Evolutionary conservation across 805 yeast species (phyloP), one percentile per base, ranked within the genome.

Genomic region (Metschnikowia corniflorae): DNA sequence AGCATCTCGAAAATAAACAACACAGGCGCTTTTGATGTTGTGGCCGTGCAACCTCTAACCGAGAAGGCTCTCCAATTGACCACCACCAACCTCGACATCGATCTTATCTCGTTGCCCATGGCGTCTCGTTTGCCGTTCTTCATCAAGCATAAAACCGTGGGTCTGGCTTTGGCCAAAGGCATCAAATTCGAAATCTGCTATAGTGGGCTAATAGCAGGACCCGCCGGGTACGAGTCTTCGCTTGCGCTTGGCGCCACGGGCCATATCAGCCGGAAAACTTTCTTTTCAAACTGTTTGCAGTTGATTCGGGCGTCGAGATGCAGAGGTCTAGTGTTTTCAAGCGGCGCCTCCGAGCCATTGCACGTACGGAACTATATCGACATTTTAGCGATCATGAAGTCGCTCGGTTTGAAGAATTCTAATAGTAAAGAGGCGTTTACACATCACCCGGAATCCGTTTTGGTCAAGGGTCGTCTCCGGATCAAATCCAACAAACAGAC

Each of bases 131-230:
- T 87, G 31, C 91, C 95, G 0, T 80, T 77, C 44, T 86, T 79
- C 55, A 63, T 93, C 46, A 83, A 83, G 50, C 96, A 88, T 62
- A 87, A 88, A 50, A 78, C 86, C 1, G 71, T 87, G 7, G 84
- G 96, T 28, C 78, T 87, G 27, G 96, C 95, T 1, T 70, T 86
- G 3, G 82, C 81, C 14, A 75, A 87, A 33, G 97, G 97, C 2
- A 74, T 87, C 17, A 78, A 78, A 47, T 75, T 93, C 45, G 98
- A 93, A 55, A 71, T 93, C 7, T 71, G 77, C 30, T 91, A 91
- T 60, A 57, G 74, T 6, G 66, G 76, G 21, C 68, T 80, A 28
- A 59, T 83, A 24, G 60, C 64, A 5, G 72, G 61, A 8, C 45
- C 60, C 7, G 60, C 59, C 5, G 63, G 62, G 23, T 56, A 54